phyloP scores from a whole-genome alignment of 352 stramenopile species.

The Pythium biforme region DNA sequence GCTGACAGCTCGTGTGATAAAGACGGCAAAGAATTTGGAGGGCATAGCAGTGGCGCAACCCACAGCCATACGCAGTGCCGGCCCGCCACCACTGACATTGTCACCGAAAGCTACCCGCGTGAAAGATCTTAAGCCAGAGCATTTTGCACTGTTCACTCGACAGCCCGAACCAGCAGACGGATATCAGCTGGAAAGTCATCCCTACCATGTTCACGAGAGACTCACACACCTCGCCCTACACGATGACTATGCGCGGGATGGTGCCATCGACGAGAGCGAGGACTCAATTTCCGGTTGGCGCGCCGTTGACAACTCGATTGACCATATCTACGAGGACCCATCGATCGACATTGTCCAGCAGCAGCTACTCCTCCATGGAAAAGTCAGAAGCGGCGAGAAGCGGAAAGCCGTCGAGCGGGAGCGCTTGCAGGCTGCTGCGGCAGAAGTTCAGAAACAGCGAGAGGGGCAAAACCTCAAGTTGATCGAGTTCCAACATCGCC shows the following conservation, averaged over 20 bases:
- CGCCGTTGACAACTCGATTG: constrained; percentile 47
- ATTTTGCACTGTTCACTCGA: background rate
- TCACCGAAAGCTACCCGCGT: background rate
- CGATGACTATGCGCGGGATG: background rate
- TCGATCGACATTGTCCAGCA: constrained; percentile 50
- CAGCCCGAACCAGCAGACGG: background rate
- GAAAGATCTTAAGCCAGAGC: background rate
- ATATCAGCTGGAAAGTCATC: background rate
- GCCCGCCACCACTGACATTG: background rate
- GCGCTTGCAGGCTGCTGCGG: constrained; percentile 41
- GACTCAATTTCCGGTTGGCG: constrained; percentile 27
- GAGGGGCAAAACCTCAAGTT: constrained; percentile 26
- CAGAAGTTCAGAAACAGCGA: constrained; percentile 40
- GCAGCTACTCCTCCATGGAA: constrained; percentile 36
- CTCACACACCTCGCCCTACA: background rate
- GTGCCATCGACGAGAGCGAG: background rate
- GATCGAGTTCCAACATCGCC: constrained; percentile 36
- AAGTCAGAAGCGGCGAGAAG: constrained; percentile 27
- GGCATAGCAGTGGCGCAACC: background rate
- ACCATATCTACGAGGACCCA: constrained; percentile 58
- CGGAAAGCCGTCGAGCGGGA: constrained; percentile 43
- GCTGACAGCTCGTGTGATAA: background rate
- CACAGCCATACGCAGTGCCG: too few relatives aligned
- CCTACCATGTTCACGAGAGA: constrained; percentile 15
- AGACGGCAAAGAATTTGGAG: background rate